Percentiles rank a stretch among this genome's conserved stretches.
phyloP scores from a whole-genome alignment of 2,329 filamentous ascomycete genomes.

The Tolypocladium paradoxum region DNA sequence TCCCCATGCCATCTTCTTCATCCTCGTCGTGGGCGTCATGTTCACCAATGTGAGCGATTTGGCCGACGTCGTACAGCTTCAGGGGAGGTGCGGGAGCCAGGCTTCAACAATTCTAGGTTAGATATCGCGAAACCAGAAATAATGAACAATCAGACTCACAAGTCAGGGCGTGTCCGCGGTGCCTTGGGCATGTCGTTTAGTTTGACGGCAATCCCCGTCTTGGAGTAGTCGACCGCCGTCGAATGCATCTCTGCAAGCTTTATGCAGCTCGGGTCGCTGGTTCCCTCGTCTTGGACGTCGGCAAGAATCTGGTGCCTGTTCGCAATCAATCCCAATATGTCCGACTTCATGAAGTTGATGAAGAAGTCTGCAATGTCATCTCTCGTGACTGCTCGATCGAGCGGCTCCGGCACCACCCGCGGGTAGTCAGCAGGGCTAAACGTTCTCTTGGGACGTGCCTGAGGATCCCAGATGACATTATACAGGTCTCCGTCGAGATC shows the following conservation, averaged over 20 bases:
- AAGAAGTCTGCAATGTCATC: slow-evolving; percentile 73
- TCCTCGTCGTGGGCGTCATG: slow-evolving; percentile 25
- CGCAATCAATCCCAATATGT: slow-evolving; percentile 56
- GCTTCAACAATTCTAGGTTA: slow-evolving; percentile 14
- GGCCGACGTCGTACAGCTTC: slow-evolving; percentile 31
- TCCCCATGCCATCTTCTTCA: slow-evolving; percentile 30
- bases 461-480: slow-evolving; percentile 63
- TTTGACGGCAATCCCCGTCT: slow-evolving; percentile 54
- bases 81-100: slow-evolving; percentile 34
- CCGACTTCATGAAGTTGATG: slow-evolving; percentile 61
- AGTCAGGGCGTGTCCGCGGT: slow-evolving; percentile 38
- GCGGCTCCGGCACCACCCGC: slow-evolving; percentile 40
- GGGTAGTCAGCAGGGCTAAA: slow-evolving; percentile 62
- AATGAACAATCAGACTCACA: slow-evolving; percentile 29
- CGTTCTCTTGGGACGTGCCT: slow-evolving; percentile 29
- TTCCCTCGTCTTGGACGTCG: slow-evolving; percentile 44
- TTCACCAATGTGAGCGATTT: slow-evolving; percentile 24
- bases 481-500: slow-evolving; percentile 80
- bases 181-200: slow-evolving; percentile 29
- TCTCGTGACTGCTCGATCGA: slow-evolving; percentile 47
- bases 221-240: slow-evolving; percentile 64
- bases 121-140: not conserved
- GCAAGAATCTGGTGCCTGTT: slow-evolving; percentile 53
- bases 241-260: slow-evolving; percentile 55
- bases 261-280: slow-evolving; percentile 37